Percentiles rank a stretch among this genome's conserved stretches.
Conservation (phyloP, 352 stramenopile genomes). For the Phytophthora foliorum region DNA sequence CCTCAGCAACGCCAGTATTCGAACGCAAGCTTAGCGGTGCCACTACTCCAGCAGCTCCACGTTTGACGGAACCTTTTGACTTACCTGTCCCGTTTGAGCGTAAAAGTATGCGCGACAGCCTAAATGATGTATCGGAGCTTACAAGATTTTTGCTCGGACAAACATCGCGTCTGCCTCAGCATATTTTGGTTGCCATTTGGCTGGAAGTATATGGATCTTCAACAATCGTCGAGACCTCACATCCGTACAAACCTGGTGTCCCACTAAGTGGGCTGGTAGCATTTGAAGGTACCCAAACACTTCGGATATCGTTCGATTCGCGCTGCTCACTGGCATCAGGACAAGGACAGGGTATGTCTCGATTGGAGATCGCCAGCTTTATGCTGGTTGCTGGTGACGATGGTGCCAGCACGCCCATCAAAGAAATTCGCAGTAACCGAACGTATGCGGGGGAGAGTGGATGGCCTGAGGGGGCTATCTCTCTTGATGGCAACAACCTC, state of each 20-base stretch:
- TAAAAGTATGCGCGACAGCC: conserved; percentile 47
- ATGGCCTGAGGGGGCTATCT: conserved; percentile 64
- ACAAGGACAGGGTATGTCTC: conserved; percentile 28
- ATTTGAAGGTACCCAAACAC: conserved; percentile 63
- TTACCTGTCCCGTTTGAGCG: conserved; percentile 57
- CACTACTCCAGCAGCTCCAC: neutral
- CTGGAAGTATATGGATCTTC: conserved; percentile 79
- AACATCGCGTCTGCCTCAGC: conserved; percentile 49
- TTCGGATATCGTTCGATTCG: conserved; percentile 76
- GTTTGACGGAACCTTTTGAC: conserved; percentile 31
- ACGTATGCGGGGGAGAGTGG: conserved; percentile 50
- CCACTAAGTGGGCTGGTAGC: conserved; percentile 47
- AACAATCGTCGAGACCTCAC: conserved; percentile 66
- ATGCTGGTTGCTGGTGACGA: conserved; percentile 21
- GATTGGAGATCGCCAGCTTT: conserved; percentile 43
- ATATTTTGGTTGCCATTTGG: conserved; percentile 78
- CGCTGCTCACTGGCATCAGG: conserved; percentile 57
- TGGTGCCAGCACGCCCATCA: conserved; percentile 14
- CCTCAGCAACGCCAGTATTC: conserved; percentile 49
- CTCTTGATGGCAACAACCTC: conserved; percentile 68
- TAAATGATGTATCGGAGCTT: conserved; percentile 67
- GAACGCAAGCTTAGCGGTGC: conserved; percentile 31
- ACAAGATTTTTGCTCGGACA: conserved; percentile 73
- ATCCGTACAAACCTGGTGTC: conserved; percentile 58
- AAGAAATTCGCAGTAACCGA: conserved; percentile 36